phyloP scores from a whole-genome alignment of 2,329 filamentous ascomycete species.

The Ophiostoma fasciatum region DNA sequence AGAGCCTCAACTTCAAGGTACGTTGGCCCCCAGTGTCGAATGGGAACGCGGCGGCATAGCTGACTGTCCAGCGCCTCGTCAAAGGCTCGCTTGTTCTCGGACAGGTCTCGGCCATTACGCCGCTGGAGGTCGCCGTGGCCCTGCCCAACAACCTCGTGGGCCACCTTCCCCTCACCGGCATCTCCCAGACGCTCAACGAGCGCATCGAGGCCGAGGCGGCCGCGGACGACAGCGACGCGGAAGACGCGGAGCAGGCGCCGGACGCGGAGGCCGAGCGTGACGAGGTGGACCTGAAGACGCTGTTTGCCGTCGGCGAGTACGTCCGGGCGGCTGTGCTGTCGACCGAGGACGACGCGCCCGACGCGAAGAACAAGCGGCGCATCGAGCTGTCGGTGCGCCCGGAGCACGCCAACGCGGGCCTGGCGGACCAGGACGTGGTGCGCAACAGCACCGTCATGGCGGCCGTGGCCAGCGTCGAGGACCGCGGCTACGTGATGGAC shows the following conservation, averaged over 20 bases:
- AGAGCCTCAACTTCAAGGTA: slow-evolving; percentile 83
- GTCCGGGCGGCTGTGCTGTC: slow-evolving; percentile 71
- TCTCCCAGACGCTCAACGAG: slow-evolving; percentile 66
- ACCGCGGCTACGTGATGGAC: slow-evolving; percentile 91
- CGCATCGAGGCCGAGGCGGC: slow-evolving; percentile 47
- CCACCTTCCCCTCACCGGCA: slow-evolving; percentile 79
- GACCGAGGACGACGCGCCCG: slow-evolving; percentile 47
- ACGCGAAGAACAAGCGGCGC: slow-evolving; percentile 55
- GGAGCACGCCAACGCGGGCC: slow-evolving; percentile 58
- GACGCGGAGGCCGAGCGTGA: slow-evolving; percentile 21
- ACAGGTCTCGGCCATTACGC: slow-evolving; percentile 68
- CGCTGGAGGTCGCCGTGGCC: slow-evolving; percentile 63
- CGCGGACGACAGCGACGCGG: slow-evolving; percentile 24
- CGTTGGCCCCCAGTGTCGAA: too few relatives aligned
- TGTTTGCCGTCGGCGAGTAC: slow-evolving; percentile 79
- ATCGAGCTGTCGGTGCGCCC: slow-evolving; percentile 83
- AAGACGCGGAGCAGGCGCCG: not conserved
- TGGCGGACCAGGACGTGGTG: slow-evolving; percentile 59
- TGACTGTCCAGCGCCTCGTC: slow-evolving; percentile 49
- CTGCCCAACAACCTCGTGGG: slow-evolving; percentile 88
- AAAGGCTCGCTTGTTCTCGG: slow-evolving; percentile 80
- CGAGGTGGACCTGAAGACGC: slow-evolving; percentile 54
- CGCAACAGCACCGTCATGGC: slow-evolving; percentile 71
- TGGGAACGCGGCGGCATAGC: not conserved
- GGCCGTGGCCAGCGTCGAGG: slow-evolving; percentile 80